These are phyloP conservation scores for Solanum pennellii DNA, from an alignment of 257 asterid species.

Conservation along the genomic window DNA sequence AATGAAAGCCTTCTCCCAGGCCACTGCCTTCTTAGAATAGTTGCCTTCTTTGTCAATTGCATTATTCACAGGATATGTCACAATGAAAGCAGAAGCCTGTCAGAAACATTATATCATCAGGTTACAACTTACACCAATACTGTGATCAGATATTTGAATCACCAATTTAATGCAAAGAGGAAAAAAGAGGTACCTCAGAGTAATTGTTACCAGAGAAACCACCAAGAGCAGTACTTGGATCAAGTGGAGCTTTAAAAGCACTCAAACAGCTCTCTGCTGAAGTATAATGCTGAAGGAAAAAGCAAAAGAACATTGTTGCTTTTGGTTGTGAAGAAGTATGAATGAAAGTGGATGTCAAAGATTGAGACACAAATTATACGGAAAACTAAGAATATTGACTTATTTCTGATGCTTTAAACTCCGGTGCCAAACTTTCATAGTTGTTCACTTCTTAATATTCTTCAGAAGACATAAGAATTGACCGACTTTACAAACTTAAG, in stretches of 20 bases:
- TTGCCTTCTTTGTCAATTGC: slow-evolving; percentile 72
- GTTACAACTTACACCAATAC: background rate
- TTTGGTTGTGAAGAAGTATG: background rate
- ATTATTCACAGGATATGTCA: slow-evolving; percentile 95
- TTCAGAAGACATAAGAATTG: background rate
- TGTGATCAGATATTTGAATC: background rate
- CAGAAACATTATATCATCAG: slow-evolving; percentile 7
- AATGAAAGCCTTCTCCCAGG: slow-evolving; percentile 98
- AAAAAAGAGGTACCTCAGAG: slow-evolving; percentile 50
- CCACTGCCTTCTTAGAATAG: slow-evolving; percentile 64
- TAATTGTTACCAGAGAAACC: slow-evolving; percentile 88
- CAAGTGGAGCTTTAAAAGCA: slow-evolving; percentile 95
- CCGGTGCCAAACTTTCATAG: background rate
- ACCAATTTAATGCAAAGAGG: background rate
- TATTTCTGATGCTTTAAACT: background rate
- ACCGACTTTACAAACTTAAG: background rate
- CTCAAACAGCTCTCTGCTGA: slow-evolving; percentile 83
- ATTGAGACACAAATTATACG: background rate
- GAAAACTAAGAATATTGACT: background rate
- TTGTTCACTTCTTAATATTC: background rate
- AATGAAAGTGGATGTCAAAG: background rate
- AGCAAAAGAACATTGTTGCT: slow-evolving; percentile 2
- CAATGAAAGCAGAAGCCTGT: slow-evolving; percentile 93
- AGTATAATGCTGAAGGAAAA: slow-evolving; percentile 61
- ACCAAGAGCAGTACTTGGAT: slow-evolving; percentile 94